phyloP scores from a whole-genome alignment of 164 flowering plant species.

The Nymphaea thermarum region DNA sequence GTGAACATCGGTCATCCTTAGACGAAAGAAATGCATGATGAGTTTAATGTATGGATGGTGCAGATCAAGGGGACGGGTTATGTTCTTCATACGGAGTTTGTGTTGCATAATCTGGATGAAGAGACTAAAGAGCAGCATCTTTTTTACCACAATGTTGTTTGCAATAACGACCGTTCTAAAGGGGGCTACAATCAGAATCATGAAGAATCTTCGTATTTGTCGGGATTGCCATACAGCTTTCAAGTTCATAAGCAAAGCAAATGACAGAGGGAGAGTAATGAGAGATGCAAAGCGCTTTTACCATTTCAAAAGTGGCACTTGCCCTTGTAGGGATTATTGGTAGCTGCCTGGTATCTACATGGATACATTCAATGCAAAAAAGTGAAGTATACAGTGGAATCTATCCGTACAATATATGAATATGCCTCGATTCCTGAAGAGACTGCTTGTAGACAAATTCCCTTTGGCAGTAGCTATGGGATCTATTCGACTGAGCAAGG shows the following conservation, averaged over 20 bases:
- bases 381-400: no score
- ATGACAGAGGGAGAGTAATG: constrained; percentile 42
- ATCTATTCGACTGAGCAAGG: no score
- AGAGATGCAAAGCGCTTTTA: constrained; percentile 70
- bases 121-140: constrained; percentile 40
- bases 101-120: constrained; percentile 21
- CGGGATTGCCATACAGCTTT: constrained; percentile 51
- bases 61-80: constrained; percentile 29
- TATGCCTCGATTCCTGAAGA: no score
- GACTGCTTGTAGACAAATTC: no score
- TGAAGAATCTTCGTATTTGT: constrained; percentile 73
- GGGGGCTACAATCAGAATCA: constrained; percentile 42
- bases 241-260: constrained; percentile 45
- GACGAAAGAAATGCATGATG: constrained; percentile 31
- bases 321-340: constrained; percentile 59
- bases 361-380: no score
- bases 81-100: constrained; percentile 11
- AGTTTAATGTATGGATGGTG: constrained; percentile 22
- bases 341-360: constrained; percentile 7
- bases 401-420: no score
- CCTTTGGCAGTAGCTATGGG: no score
- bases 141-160: constrained; percentile 49
- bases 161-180: constrained; percentile 36
- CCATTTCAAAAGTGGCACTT: constrained; percentile 43
- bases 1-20: constrained; percentile 55